Evolutionary conservation across 306 rosid genomes (phyloP).

Genomic region (Psophocarpus tetragonolobus): DNA sequence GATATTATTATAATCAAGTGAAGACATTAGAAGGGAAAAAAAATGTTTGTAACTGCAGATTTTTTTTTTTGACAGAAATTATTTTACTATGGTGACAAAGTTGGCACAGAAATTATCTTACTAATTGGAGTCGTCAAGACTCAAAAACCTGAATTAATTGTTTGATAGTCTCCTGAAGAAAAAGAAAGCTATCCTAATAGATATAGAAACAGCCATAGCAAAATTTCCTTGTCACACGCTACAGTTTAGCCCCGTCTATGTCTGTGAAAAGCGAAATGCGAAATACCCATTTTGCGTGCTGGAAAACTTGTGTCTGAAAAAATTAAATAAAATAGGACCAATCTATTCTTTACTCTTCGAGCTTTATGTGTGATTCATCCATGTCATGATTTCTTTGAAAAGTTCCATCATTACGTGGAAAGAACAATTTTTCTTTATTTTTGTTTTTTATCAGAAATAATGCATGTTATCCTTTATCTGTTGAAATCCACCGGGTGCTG

Average conservation of each 20-base stretch:
- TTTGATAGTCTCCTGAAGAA: conserved; percentile 8
- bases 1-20: conserved; percentile 27
- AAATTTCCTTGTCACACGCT: conserved; percentile 26
- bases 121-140: neutral
- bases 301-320: conserved; percentile 44
- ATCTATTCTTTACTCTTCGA: conserved; percentile 39
- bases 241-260: conserved; percentile 28
- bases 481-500: conserved; percentile 15
- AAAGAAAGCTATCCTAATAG: no score
- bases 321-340: conserved; percentile 25
- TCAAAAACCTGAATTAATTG: conserved; percentile 10
- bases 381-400: conserved; percentile 46
- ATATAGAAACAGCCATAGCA: conserved; percentile 11
- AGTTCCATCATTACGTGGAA: conserved; percentile 51
- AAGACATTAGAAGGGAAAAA: conserved; percentile 22
- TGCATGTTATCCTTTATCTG: conserved; percentile 23
- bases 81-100: neutral
- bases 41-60: conserved; percentile 39
- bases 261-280: conserved; percentile 40
- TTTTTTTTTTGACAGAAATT: neutral
- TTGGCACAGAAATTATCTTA: conserved; percentile 9
- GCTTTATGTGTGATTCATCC: conserved; percentile 39
- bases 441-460: conserved; percentile 6
- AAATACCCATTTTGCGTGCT: conserved; percentile 38
- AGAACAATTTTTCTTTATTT: conserved; percentile 10